phyloP scores from a whole-genome alignment of 75 land plant genomes.

The Larix kaempferi region DNA sequence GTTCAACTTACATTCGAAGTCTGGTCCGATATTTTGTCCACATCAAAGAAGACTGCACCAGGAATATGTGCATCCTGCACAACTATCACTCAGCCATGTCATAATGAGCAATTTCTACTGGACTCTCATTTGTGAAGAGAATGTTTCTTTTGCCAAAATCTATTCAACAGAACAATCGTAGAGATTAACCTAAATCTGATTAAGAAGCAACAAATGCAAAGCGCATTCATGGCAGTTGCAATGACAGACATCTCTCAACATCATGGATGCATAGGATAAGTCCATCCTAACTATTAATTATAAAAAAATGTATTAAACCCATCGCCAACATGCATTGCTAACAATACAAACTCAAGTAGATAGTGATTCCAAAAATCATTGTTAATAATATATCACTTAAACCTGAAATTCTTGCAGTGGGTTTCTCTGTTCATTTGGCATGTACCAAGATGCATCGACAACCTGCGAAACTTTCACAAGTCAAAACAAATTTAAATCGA shows the following conservation, averaged over 20 bases:
- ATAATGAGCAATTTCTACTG: too few relatives aligned
- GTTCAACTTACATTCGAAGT: too few relatives aligned
- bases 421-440: slow-evolving; percentile 92
- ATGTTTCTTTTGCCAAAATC: too few relatives aligned
- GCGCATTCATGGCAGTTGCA: background rate
- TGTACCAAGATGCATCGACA: slow-evolving; percentile 99
- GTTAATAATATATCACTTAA: background rate
- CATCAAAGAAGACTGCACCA: too few relatives aligned
- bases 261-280: background rate
- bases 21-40: too few relatives aligned
- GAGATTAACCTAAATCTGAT: background rate
- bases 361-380: background rate
- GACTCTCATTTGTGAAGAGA: too few relatives aligned
- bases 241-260: background rate
- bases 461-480: slow-evolving; percentile 41
- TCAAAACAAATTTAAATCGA: too few relatives aligned
- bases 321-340: background rate
- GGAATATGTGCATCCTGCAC: too few relatives aligned
- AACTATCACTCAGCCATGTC: too few relatives aligned
- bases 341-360: background rate
- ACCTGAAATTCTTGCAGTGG: slow-evolving; percentile 92
- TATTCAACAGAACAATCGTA: background rate
- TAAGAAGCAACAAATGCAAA: background rate
- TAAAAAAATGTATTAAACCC: background rate
- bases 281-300: too few relatives aligned